Percentiles rank a stretch among this genome's conserved stretches.
These are phyloP conservation scores for Monosporascus cannonballus DNA, from an alignment of 2,329 filamentous ascomycete genomes.

Conservation along the genomic window DNA sequence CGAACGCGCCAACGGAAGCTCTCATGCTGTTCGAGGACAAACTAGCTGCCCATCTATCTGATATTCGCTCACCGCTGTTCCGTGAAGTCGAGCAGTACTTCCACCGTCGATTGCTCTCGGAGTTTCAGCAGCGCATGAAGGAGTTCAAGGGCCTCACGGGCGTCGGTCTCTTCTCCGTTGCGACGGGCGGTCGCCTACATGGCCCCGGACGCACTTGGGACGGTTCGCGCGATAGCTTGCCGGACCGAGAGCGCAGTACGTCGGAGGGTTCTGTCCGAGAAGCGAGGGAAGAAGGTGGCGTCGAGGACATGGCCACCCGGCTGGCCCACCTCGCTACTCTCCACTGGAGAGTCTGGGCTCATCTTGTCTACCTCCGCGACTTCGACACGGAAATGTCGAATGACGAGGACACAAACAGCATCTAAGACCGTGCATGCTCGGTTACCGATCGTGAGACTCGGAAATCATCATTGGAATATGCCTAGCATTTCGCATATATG, in stretches of 20 bases:
- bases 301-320: conserved; percentile 67
- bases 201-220: conserved; percentile 31
- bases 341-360: conserved; percentile 86
- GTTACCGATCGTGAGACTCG: too few species aligned
- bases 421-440: neutral
- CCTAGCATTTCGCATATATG: too few species aligned
- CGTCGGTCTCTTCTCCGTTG: conserved; percentile 48
- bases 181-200: conserved; percentile 44
- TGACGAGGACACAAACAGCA: conserved; percentile 1
- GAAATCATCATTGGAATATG: too few species aligned
- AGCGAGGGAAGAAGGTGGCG: conserved; percentile 44
- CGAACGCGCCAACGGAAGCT: conserved; percentile 42
- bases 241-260: conserved; percentile 20
- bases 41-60: conserved; percentile 38
- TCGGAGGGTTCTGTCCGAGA: conserved; percentile 31
- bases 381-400: conserved; percentile 19
- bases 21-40: conserved; percentile 44
- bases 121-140: conserved; percentile 43
- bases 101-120: conserved; percentile 40
- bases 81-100: conserved; percentile 44
- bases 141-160: conserved; percentile 48
- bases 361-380: conserved; percentile 58
- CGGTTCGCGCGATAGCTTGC: conserved; percentile 18
- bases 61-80: conserved; percentile 38
- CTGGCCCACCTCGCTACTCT: conserved; percentile 78